Evolutionary conservation across 352 stramenopile species (phyloP).

Genomic region (Chrysophaeum taylorii): DNA sequence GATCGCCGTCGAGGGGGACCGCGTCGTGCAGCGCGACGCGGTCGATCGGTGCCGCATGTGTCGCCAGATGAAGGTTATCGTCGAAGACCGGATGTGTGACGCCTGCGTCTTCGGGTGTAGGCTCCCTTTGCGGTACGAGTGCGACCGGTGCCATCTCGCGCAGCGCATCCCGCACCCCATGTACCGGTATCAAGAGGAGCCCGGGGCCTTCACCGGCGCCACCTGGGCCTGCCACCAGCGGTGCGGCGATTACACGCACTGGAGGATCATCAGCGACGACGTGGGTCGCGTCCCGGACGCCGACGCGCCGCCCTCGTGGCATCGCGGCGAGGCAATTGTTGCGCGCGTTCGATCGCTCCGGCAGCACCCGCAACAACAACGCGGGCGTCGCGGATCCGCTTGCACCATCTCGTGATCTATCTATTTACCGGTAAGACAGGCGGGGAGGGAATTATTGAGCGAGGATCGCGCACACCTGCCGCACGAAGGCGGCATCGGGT

Average conservation of each 20-base stretch:
- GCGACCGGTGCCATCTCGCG: constrained; percentile 17
- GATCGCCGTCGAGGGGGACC: constrained; percentile 3
- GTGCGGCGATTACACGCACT: constrained; percentile 21
- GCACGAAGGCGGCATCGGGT: no score
- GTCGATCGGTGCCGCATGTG: constrained; percentile 1
- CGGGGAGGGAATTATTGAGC: no score
- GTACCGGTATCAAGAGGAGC: constrained; percentile 23
- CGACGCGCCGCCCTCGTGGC: constrained; percentile 12
- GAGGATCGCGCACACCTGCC: no score
- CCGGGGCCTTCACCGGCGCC: constrained; percentile 12
- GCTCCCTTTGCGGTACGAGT: constrained; percentile 25
- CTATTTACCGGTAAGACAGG: no score
- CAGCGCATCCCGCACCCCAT: constrained; percentile 30
- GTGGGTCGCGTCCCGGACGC: constrained; percentile 9
- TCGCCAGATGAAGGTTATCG: neutral
- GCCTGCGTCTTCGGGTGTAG: constrained; percentile 18
- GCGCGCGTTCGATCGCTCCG: no score
- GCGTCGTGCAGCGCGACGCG: neutral
- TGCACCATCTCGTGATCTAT: no score
- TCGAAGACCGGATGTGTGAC: constrained; percentile 17
- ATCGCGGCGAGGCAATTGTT: neutral
- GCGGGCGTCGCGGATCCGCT: no score
- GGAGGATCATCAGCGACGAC: constrained; percentile 18
- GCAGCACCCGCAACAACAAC: no score
- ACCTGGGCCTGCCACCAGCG: constrained; percentile 24